A percentile compares a stretch with the other conserved stretches of the same genome.
phyloP scores from a whole-genome alignment of 2,329 filamentous ascomycete species.

The Cryphonectria nitschkei region DNA sequence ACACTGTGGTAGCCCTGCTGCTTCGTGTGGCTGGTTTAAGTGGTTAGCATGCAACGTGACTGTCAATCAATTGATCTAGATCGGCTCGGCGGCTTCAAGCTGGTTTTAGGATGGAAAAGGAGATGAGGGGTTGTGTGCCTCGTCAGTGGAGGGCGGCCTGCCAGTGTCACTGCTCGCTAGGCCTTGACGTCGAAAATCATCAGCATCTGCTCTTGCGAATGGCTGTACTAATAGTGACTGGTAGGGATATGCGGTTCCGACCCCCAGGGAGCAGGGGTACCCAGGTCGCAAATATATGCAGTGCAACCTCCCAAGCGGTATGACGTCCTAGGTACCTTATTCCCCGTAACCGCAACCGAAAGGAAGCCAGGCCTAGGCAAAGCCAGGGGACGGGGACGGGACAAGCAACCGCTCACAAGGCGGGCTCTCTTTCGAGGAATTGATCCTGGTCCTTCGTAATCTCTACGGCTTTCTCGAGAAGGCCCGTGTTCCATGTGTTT shows the following conservation, averaged over 20 bases:
- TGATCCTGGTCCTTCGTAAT: background rate
- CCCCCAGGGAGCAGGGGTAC: background rate
- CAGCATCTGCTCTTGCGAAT: background rate
- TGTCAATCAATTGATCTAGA: background rate
- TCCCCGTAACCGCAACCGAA: background rate
- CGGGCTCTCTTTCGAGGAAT: background rate
- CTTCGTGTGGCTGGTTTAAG: background rate
- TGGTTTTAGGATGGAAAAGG: background rate
- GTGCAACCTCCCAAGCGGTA: conserved; percentile 13
- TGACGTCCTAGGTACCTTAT: conserved; percentile 9
- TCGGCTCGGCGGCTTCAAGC: background rate
- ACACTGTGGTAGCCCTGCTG: background rate
- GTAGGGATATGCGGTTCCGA: background rate
- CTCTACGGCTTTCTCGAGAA: background rate
- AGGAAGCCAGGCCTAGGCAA: background rate
- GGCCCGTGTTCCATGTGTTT: background rate
- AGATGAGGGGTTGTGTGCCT: background rate
- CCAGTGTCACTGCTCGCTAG: background rate
- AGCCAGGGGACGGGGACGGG: background rate
- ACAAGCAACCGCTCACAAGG: background rate
- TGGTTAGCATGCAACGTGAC: background rate
- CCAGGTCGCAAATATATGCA: background rate
- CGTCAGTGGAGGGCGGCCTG: conserved; percentile 1
- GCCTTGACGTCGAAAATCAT: background rate
- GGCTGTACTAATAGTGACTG: background rate